Evolutionary conservation across 2,329 filamentous ascomycete genomes (phyloP).

Genomic region (Trichophaea hybrida): DNA sequence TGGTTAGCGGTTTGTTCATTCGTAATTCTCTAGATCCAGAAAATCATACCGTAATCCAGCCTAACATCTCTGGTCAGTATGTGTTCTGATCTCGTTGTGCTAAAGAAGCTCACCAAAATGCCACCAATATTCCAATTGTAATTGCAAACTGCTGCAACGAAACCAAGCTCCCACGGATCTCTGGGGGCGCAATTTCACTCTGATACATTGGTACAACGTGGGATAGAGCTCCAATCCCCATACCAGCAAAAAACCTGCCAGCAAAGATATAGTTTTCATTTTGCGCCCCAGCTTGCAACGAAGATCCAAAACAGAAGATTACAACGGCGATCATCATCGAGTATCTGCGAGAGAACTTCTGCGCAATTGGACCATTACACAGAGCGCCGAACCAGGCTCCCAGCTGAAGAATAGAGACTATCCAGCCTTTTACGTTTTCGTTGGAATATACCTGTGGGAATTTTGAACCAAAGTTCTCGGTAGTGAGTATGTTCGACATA

Average conservation of each 20-base stretch:
- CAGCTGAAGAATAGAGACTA: slow-evolving; percentile 46
- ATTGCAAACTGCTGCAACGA: slow-evolving; percentile 46
- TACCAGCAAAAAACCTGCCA: slow-evolving; percentile 57
- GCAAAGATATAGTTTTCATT: slow-evolving; percentile 47
- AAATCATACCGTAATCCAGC: slow-evolving; percentile 28
- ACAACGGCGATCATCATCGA: slow-evolving; percentile 50
- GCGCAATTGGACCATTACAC: slow-evolving; percentile 56
- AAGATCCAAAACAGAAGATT: slow-evolving; percentile 56
- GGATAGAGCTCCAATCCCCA: slow-evolving; percentile 54
- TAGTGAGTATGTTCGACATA: slow-evolving; percentile 14
- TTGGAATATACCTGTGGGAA: background rate
- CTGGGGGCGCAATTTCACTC: slow-evolving; percentile 42
- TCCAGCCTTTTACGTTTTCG: slow-evolving; percentile 32
- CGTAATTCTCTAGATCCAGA: too few relatives aligned
- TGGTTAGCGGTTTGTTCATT: too few relatives aligned
- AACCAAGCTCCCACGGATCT: slow-evolving; percentile 52
- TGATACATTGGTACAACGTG: slow-evolving; percentile 48
- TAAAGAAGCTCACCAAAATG: slow-evolving; percentile 45
- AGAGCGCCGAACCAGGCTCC: slow-evolving; percentile 65
- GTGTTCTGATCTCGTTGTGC: slow-evolving; percentile 3
- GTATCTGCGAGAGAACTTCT: slow-evolving; percentile 53
- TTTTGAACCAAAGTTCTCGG: background rate
- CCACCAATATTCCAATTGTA: slow-evolving; percentile 49
- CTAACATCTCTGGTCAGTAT: slow-evolving; percentile 9
- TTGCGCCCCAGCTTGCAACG: slow-evolving; percentile 53